A percentile compares a stretch with the other conserved stretches of the same genome.
phyloP scores from a whole-genome alignment of 2,329 filamentous ascomycete genomes.

The Purpureocillium lavendulum region DNA sequence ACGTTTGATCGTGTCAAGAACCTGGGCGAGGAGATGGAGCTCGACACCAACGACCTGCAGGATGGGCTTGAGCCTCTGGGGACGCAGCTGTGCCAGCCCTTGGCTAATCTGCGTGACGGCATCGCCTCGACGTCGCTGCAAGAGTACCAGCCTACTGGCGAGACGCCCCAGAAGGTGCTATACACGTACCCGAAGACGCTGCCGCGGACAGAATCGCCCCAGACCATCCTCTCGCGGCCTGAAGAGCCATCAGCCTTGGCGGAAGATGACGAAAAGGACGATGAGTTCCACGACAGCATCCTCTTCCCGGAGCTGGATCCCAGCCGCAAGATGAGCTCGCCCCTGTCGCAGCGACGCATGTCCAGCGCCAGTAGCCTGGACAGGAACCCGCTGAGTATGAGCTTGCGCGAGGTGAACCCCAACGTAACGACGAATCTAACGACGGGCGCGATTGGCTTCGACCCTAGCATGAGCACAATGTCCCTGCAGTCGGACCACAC shows the following conservation, averaged over 20 bases:
- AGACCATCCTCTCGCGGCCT: constrained; percentile 33
- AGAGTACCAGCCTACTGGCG: constrained; percentile 79
- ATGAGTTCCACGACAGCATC: constrained; percentile 27
- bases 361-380: constrained; percentile 17
- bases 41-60: constrained; percentile 49
- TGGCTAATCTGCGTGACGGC: constrained; percentile 62
- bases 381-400: constrained; percentile 28
- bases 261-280: constrained; percentile 1
- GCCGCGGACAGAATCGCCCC: constrained; percentile 58
- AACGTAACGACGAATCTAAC: constrained; percentile 35
- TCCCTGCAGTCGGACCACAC: constrained; percentile 33
- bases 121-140: constrained; percentile 56
- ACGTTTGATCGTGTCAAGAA: constrained; percentile 60
- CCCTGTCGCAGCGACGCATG: constrained; percentile 13
- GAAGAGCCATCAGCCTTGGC: constrained; percentile 16
- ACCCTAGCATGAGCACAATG: constrained; percentile 32
- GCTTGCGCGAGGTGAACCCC: constrained; percentile 48
- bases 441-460: constrained; percentile 28
- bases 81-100: constrained; percentile 55
- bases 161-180: constrained; percentile 71
- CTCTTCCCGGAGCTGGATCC: constrained; percentile 32
- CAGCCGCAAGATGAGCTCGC: constrained; percentile 17
- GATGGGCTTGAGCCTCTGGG: constrained; percentile 54
- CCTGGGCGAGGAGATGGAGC: constrained; percentile 59
- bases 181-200: constrained; percentile 77